Evolutionary conservation across 2,329 filamentous ascomycete species (phyloP), one percentile per base, ranked within the genome.

Genomic region (Madurella fahalii): DNA sequence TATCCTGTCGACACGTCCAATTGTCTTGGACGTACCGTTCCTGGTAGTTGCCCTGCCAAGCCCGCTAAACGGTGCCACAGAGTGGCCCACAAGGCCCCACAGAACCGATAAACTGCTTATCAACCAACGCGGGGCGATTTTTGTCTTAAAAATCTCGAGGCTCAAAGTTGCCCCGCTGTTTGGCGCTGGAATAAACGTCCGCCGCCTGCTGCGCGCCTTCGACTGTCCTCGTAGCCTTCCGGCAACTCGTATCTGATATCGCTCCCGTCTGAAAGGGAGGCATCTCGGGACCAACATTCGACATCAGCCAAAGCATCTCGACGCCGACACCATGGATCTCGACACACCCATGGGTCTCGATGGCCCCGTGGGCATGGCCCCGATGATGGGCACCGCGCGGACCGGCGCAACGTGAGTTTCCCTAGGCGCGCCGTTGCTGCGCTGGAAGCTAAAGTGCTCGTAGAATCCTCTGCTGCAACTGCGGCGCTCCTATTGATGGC

Each of bases 401-500:
- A 66, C 65, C 2, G 63, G 62, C 53, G 67, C 68, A 41, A 70
- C 68, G 66, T 68, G 45, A 61, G 67, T 63, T 40, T n/a, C 5
- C 12, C 30, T 11, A 11, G 9, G 9, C 8, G 2, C 11, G 2
- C 25, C 9, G 2, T n/a, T 3, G 30, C 12, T 8, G 16, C 32
- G 1, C 9, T 40, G 5, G 17, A 32, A 50, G 16, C 57, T 64
- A 40, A 64, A 52, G 16, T 46, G 15, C 25, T 48, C 44, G 25
- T 56, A 89, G 85, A n/a, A 96, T 97, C 68, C 87, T 99, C 55
- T 99, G 94, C 74, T 96, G 90, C 77, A 96, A 97, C 79, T 99
- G 94, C 72, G 94, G 93, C 68, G 91, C 90, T 57, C 87, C 93
- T 40, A 96, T 99, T 67, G 92, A 96, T 72, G 94, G 94, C 71